Evolutionary conservation across 306 rosid species (phyloP).

Genomic region (Cicer cuneatum): DNA sequence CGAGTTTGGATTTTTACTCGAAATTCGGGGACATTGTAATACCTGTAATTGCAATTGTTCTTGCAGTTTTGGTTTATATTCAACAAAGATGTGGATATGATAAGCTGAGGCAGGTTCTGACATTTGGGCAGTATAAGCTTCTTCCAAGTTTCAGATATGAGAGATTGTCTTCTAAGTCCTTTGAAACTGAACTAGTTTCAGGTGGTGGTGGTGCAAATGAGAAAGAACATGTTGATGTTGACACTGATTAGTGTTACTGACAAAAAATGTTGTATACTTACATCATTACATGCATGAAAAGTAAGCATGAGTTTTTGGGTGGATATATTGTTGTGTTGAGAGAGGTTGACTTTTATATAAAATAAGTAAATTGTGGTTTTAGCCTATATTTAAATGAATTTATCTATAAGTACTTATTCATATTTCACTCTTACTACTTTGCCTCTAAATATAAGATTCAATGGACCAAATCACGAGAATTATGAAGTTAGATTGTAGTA

Average conservation of each 20-base stretch:
- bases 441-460: too few relatives aligned
- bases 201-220: constrained; percentile 54
- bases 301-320: constrained; percentile 38
- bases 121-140: constrained; percentile 61
- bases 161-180: constrained; percentile 68
- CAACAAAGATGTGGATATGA: constrained; percentile 83
- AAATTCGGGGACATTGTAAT: constrained; percentile 79
- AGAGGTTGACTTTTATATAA: constrained; percentile 35
- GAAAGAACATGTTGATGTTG: constrained; percentile 48
- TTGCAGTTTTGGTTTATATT: constrained; percentile 63
- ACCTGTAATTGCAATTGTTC: constrained; percentile 65
- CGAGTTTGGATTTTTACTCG: constrained; percentile 71
- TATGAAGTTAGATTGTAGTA: too few relatives aligned
- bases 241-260: constrained; percentile 38
- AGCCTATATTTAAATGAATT: too few relatives aligned
- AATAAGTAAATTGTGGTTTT: constrained; percentile 41
- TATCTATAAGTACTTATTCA: too few relatives aligned
- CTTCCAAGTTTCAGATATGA: constrained; percentile 73
- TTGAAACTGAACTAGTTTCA: constrained; percentile 80
- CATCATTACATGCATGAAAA: constrained; percentile 29
- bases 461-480: too few relatives aligned
- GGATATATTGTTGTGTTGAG: constrained; percentile 38
- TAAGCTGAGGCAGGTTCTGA: constrained; percentile 63
- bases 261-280: constrained; percentile 41
- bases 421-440: too few relatives aligned